phyloP scores from a whole-genome alignment of 208 protist species.

The Leptomonas pyrrhocoris region DNA sequence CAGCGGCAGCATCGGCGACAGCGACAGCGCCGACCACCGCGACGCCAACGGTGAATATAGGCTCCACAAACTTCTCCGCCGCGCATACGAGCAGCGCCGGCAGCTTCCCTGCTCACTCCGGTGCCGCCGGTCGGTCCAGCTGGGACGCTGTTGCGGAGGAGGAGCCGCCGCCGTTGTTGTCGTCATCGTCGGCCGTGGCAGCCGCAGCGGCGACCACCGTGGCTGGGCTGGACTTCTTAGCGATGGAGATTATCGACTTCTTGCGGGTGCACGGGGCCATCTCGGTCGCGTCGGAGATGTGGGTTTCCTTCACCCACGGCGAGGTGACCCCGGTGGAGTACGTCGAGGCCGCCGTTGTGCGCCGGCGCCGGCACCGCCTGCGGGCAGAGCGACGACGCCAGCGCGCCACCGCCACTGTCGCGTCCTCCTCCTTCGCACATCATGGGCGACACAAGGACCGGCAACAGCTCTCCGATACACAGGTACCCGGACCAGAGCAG shows the following conservation, averaged over 20 bases:
- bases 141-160: slow-evolving; percentile 10
- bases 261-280: slow-evolving; percentile 57
- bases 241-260: slow-evolving; percentile 77
- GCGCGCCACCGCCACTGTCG: neutral
- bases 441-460: neutral
- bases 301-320: slow-evolving; percentile 71
- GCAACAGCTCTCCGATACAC: slow-evolving; percentile 7
- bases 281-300: slow-evolving; percentile 56
- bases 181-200: slow-evolving; percentile 7
- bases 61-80: neutral
- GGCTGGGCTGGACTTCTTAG: slow-evolving; percentile 53
- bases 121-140: neutral
- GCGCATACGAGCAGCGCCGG: neutral
- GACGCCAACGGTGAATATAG: neutral
- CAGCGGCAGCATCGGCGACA: slow-evolving; percentile 21
- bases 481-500: neutral
- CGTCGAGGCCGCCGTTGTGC: slow-evolving; percentile 16
- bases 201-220: slow-evolving; percentile 28
- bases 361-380: slow-evolving; percentile 30
- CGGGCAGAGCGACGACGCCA: slow-evolving; percentile 20
- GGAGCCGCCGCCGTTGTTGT: no score
- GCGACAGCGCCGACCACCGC: slow-evolving; percentile 1
- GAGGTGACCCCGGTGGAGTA: slow-evolving; percentile 37
- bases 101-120: neutral
- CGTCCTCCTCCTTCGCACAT: no score